Percentiles rank a stretch among this genome's conserved stretches.
These are phyloP conservation scores for Clohesyomyces aquaticus DNA, from an alignment of 495 filamentous ascomycete species.

Conservation along the genomic window DNA sequence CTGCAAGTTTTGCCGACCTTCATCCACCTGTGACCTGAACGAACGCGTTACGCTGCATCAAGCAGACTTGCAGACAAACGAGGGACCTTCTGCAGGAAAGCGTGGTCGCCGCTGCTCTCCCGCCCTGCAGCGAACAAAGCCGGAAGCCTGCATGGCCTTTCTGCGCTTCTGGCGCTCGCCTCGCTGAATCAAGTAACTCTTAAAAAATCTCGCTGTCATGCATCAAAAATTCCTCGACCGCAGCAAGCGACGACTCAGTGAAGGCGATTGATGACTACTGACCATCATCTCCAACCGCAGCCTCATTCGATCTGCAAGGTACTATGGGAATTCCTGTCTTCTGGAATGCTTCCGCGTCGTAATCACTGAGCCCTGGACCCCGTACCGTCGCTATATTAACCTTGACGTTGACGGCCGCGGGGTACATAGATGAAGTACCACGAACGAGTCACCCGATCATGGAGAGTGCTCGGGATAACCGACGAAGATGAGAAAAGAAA, in stretches of 20 bases:
- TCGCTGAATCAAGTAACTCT: constrained; percentile 10
- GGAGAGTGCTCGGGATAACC: not conserved
- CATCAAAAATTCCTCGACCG: not conserved
- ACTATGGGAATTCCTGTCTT: constrained; percentile 26
- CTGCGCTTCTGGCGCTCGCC: not conserved
- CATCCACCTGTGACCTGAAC: constrained; percentile 1
- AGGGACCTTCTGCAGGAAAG: not conserved
- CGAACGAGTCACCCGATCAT: constrained; percentile 27
- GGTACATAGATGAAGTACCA: constrained; percentile 38
- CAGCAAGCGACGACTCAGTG: not conserved
- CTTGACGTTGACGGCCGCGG: constrained; percentile 33
- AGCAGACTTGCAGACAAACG: constrained; percentile 6
- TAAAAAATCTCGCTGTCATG: not conserved
- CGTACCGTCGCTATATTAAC: constrained; percentile 16
- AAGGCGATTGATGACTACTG: not conserved
- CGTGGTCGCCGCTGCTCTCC: constrained; percentile 18
- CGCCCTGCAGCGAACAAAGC: constrained; percentile 14
- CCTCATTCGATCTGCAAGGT: not conserved
- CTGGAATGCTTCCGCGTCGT: constrained; percentile 26
- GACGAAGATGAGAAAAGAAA: constrained; percentile 9
- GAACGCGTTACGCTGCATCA: constrained; percentile 14
- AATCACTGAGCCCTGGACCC: constrained; percentile 32
- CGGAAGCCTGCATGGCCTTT: constrained; percentile 13
- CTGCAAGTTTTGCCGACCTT: not conserved
- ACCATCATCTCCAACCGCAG: not conserved